Evolutionary conservation across 2,329 filamentous ascomycete species (phyloP), one percentile per base, ranked within the genome.

Genomic region (Metarhizium robertsii): DNA sequence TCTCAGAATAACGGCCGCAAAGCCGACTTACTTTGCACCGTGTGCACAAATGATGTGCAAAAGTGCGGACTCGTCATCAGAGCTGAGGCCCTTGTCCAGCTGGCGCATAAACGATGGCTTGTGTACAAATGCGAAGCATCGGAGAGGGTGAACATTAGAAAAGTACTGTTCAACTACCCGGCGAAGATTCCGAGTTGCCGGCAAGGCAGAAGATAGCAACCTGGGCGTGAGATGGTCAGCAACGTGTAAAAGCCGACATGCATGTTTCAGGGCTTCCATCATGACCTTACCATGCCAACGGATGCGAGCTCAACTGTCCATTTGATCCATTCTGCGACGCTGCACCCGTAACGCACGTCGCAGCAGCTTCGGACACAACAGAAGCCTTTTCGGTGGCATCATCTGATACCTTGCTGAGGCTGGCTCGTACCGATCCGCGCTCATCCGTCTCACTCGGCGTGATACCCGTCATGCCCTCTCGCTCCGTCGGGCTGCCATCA

Each of bases 61-160:
- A 25, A 72, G 61, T 16, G 69, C 68, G 46, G 65, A 67, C 55
- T 72, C 70, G 40, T 72, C 69, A 11, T 72, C 69, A 4, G 61
- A 65, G 7, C 64, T 62, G 49, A 71, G 64, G 0, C 70, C 70
- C 29, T 68, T 70, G 55, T 72, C 70, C 5, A 72, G 61, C 49
- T 71, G 69, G 6, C 69, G 62, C 59, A 70, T 69, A 52, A 72
- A 72, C 1, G 70, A 71, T 4, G 70, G 70, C 52, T 71, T 70
- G 53, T 72, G 70, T 18, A 72, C 69, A 64, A 72, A 72, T 16
- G 70, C 69, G 53, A 72, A 72, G 57, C 70, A 72, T 20, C 70
- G 66, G 4, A 72, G 64, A n/a, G 69, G 69, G 52, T 72, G 77
- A 4, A 72, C 61, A 34, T 72, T 72, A 56, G 68, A 61, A 59